A percentile compares a stretch with the other conserved stretches of the same genome.
phyloP scores from a whole-genome alignment of 2,329 filamentous ascomycete species.

The Cladosporium sp. region DNA sequence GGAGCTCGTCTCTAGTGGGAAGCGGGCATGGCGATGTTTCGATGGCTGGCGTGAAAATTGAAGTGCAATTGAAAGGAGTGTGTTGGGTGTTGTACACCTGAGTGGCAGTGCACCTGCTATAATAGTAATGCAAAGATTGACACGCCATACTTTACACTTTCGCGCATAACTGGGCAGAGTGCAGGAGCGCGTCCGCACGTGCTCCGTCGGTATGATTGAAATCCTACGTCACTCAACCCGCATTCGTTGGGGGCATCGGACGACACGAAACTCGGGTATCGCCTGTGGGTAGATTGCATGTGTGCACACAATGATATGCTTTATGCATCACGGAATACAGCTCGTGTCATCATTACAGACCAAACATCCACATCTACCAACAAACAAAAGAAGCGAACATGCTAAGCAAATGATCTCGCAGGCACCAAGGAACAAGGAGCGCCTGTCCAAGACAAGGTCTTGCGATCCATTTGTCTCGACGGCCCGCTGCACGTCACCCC shows the following conservation, averaged over 20 bases:
- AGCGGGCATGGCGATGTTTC: background rate
- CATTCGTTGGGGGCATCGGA: background rate
- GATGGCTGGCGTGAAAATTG: background rate
- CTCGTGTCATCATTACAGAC: background rate
- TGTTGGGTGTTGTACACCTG: background rate
- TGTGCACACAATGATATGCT: background rate
- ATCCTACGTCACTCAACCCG: background rate
- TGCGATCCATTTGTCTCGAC: background rate
- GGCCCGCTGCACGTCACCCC: background rate
- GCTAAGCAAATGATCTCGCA: background rate
- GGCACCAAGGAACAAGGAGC: background rate
- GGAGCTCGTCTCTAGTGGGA: background rate
- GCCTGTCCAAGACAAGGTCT: background rate
- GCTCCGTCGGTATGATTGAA: background rate
- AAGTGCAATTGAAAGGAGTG: background rate
- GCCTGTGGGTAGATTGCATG: no score
- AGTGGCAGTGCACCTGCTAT: conserved; percentile 3
- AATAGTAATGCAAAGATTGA: background rate
- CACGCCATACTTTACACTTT: conserved; percentile 5
- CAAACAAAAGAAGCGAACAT: background rate
- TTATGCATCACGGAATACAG: background rate
- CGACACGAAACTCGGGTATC: background rate
- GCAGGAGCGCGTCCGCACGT: background rate
- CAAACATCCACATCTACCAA: background rate
- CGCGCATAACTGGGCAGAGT: background rate